Evolutionary conservation across 2,329 filamentous ascomycete genomes (phyloP).

Genomic region (Grosmannia penicillata): DNA sequence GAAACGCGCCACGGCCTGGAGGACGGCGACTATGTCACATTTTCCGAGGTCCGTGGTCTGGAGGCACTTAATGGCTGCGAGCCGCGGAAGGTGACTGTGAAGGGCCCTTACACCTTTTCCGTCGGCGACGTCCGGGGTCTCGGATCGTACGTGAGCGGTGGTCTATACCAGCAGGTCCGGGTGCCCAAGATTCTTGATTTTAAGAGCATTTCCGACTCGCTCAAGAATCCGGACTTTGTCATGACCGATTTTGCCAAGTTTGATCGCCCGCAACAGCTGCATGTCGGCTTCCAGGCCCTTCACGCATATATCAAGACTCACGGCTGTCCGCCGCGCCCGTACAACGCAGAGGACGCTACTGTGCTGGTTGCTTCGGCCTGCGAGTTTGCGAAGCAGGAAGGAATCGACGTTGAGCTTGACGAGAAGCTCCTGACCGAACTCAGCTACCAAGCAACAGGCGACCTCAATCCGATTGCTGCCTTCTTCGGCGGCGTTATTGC

Average conservation of each 20-base stretch:
- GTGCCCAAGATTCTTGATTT: constrained; percentile 94
- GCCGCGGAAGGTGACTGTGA: constrained; percentile 82
- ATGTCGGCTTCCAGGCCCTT: constrained; percentile 83
- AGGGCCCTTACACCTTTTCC: constrained; percentile 93
- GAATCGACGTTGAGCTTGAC: constrained; percentile 70
- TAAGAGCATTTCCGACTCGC: constrained; percentile 59
- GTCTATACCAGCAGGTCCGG: constrained; percentile 91
- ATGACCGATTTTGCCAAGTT: constrained; percentile 97
- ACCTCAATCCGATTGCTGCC: constrained; percentile 82
- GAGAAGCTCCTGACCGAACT: constrained; percentile 88
- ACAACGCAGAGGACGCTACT: constrained; percentile 71
- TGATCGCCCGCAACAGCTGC: constrained; percentile 81
- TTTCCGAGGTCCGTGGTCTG: constrained; percentile 87
- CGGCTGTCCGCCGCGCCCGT: constrained; percentile 62
- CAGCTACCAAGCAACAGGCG: constrained; percentile 84
- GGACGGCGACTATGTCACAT: constrained; percentile 93
- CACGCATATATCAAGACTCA: constrained; percentile 70
- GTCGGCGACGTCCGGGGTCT: constrained; percentile 85
- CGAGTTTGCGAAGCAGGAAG: constrained; percentile 57
- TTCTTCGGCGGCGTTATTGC: constrained; percentile 90
- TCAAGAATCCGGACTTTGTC: constrained; percentile 79
- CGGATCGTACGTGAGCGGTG: constrained; percentile 76
- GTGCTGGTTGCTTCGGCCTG: constrained; percentile 65
- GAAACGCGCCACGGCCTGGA: constrained; percentile 91
- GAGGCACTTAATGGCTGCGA: constrained; percentile 70